Evolutionary conservation across 805 yeast species (phyloP).

Genomic region (Kazachstania kunashirensis): DNA sequence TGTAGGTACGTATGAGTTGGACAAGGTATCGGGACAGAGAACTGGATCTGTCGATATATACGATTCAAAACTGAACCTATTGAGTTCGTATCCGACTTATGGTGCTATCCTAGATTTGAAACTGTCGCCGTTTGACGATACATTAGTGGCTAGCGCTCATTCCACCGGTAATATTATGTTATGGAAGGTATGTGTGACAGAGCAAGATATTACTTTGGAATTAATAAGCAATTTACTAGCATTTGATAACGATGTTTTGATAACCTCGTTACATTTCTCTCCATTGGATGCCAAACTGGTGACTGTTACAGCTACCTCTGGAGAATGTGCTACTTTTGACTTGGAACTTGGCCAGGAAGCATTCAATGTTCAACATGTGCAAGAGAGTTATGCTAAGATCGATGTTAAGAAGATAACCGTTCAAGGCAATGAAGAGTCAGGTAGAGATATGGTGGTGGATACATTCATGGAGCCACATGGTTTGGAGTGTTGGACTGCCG

Average conservation of each 20-base stretch:
- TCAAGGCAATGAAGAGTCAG: constrained; percentile 8
- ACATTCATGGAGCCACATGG: constrained; percentile 40
- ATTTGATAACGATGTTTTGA: constrained; percentile 40
- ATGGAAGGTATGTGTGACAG: constrained; percentile 38
- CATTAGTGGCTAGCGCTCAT: constrained; percentile 53
- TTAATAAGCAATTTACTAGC: constrained; percentile 34
- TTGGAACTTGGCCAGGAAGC: constrained; percentile 6
- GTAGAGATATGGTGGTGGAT: constrained; percentile 4
- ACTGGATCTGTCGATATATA: constrained; percentile 52
- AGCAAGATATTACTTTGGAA: constrained; percentile 9
- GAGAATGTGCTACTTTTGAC: constrained; percentile 38
- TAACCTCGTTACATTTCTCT: constrained; percentile 57
- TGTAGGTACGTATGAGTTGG: constrained; percentile 74
- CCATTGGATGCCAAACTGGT: constrained; percentile 33
- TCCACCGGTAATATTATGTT: constrained; percentile 66
- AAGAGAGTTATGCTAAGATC: constrained; percentile 6
- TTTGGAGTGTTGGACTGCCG: constrained; percentile 84
- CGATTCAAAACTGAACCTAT: constrained; percentile 15
- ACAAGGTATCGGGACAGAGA: constrained; percentile 46
- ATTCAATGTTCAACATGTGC: constrained; percentile 1
- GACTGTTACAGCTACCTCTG: constrained; percentile 58
- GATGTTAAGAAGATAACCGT: constrained; percentile 9
- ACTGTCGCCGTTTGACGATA: constrained; percentile 44
- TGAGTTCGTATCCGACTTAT: constrained; percentile 30
- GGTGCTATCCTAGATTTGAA: constrained; percentile 76